Conservation (phyloP, 176 grass and related monocot species). For the Rhynchospora pubera region DNA sequence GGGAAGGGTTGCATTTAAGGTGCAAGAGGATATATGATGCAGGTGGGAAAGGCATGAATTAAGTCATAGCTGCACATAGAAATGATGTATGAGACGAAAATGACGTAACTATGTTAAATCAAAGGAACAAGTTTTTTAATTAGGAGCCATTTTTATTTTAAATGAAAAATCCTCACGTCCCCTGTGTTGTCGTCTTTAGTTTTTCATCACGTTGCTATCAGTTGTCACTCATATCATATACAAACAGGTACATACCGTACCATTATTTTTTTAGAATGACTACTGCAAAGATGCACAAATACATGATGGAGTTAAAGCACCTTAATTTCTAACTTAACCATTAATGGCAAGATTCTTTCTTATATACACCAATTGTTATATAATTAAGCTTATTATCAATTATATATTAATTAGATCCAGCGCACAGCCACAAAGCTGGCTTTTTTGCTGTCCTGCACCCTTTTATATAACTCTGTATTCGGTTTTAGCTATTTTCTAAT, state of each 20-base stretch:
- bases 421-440: no score
- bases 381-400: no score
- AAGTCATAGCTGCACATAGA: conserved; percentile 19
- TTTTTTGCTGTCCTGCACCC: no score
- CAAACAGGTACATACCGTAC: neutral
- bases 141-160: neutral
- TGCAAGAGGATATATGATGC: neutral
- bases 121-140: neutral
- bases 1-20: neutral
- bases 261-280: no score
- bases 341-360: no score
- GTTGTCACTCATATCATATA: neutral
- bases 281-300: no score
- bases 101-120: conserved; percentile 1
- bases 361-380: no score
- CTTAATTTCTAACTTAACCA: no score
- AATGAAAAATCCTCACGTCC: neutral
- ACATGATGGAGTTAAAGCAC: no score
- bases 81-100: conserved; percentile 11
- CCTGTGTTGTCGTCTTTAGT: neutral
- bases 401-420: no score
- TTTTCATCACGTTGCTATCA: neutral
- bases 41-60: conserved; percentile 14
- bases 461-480: no score
- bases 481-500: no score